Base-by-base conservation (phyloP, 306 rosid genomes). In the Cucurbita ficifolia region DNA sequence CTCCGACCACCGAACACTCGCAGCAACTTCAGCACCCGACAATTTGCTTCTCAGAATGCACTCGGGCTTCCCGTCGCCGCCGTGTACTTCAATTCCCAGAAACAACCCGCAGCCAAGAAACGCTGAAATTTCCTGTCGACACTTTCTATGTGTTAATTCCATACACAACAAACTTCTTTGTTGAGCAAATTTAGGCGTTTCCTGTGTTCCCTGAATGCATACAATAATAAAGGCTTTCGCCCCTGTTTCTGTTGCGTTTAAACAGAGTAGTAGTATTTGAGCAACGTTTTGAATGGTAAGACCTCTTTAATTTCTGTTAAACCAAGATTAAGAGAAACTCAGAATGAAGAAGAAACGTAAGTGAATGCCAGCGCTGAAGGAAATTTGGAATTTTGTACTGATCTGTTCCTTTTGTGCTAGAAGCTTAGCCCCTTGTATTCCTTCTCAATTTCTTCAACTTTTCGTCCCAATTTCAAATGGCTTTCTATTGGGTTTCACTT, bases 321-420 rank as follows among this genome's bases (percentile, higher is more conserved):
- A 57, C 6, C 1, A 24, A 22, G 7, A 22, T 40, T 9, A 40
- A 40, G 45, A 40, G 8, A 40, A 6, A 6, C 9, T 1, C 69
- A 21, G 10, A 58, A 74, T 0, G 10, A 54, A 42, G 65, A 46
- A 76, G 87, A 90, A 83, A 88, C 92, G 82, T 87, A 52, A 87
- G 90, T 87, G 92, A 74, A 80, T 83, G 86, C 76, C 77, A 88
- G 88, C 77, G 88, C 54, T 58, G 82, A 84, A 21, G 86, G 7
- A 24, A 46, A 13, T 4, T 13, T 21, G 7, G 19, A 68, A 16
- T 13, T 67, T 16, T 68, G 70, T 63, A 63, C 70, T 63, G 9
- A 24, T 62, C 7, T 18, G 10, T 18, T 6, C 13, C 0, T 63
- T 63, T 63, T 63, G 70, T 63, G 40, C 70, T 10, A 4, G 17